Conservation (phyloP, 2,329 filamentous ascomycete species). For the Botrytis fabae region DNA sequence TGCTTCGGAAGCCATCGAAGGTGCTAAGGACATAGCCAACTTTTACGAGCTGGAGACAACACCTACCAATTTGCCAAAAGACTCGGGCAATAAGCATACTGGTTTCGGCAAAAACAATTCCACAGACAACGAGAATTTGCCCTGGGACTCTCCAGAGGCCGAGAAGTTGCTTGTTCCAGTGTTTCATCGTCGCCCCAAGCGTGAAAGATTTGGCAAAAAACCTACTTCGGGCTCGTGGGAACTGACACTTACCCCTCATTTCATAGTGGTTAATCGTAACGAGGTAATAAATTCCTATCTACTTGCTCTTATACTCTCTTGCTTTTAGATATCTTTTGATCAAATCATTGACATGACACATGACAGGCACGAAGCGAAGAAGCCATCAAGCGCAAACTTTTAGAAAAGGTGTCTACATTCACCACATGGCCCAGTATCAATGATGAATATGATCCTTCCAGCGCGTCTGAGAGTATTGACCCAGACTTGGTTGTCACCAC, state of each 20-base stretch:
- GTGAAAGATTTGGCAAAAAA: conserved; percentile 23
- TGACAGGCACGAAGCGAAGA: conserved; percentile 58
- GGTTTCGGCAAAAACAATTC: conserved; percentile 46
- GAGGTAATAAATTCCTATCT: conserved; percentile 54
- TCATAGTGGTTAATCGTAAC: conserved; percentile 72
- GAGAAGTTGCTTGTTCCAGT: conserved; percentile 70
- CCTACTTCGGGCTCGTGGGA: conserved; percentile 40
- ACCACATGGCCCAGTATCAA: conserved; percentile 68
- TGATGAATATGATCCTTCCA: conserved; percentile 41
- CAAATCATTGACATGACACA: conserved; percentile 20
- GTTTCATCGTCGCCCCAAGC: conserved; percentile 56
- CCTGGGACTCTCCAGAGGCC: conserved; percentile 61
- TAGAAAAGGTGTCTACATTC: conserved; percentile 73
- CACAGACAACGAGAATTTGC: conserved; percentile 49
- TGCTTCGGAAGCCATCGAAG: conserved; percentile 70
- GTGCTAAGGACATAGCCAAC: conserved; percentile 58
- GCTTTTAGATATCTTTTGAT: not conserved
- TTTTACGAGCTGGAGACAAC: conserved; percentile 76
- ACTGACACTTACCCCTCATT: conserved; percentile 53
- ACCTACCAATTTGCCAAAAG: conserved; percentile 72
- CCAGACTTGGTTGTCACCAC: conserved; percentile 69
- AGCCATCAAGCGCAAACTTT: conserved; percentile 73
- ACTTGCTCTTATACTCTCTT: not conserved
- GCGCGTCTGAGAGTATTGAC: conserved; percentile 57
- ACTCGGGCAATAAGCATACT: conserved; percentile 35